Conservation (phyloP, 2,329 filamentous ascomycete species). For the Alternaria incomplexa region DNA sequence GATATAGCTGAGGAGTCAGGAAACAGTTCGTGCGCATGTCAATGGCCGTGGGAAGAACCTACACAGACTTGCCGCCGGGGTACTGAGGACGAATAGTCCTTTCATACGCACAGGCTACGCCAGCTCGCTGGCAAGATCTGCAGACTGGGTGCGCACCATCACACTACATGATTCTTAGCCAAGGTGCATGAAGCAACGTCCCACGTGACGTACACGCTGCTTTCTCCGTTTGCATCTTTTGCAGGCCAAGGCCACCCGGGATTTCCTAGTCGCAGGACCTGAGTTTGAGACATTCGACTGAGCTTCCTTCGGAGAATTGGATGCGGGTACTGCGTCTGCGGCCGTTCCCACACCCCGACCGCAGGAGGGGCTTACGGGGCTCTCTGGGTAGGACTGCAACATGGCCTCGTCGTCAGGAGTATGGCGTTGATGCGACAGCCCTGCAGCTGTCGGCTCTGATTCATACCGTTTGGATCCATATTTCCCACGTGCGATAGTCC, state of each 20-base stretch:
- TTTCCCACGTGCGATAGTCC: not conserved
- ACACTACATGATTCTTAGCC: conserved; percentile 21
- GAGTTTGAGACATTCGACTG: conserved; percentile 2
- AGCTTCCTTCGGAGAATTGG: conserved; percentile 10
- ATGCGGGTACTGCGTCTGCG: not conserved
- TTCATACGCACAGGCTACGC: conserved; percentile 32
- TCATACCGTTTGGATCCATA: not conserved
- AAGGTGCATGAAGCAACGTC: not conserved
- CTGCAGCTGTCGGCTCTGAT: not conserved
- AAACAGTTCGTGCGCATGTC: not conserved
- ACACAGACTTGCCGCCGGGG: conserved; percentile 35
- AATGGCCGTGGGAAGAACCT: not conserved
- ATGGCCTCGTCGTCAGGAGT: conserved; percentile 4
- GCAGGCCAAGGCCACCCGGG: conserved; percentile 32
- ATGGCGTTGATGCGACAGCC: not conserved
- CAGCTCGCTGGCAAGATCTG: conserved; percentile 27
- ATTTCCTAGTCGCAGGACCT: conserved; percentile 15
- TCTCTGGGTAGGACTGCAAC: conserved; percentile 7
- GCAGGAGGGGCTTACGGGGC: conserved; percentile 4
- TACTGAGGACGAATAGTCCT: conserved; percentile 32
- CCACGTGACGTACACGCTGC: conserved; percentile 27
- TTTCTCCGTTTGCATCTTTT: conserved; percentile 36
- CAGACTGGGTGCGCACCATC: conserved; percentile 30
- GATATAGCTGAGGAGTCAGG: conserved; percentile 26
- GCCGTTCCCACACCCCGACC: not conserved